Evolutionary conservation across 2,329 filamentous ascomycete species (phyloP).

Genomic region (Venturia pyrina): DNA sequence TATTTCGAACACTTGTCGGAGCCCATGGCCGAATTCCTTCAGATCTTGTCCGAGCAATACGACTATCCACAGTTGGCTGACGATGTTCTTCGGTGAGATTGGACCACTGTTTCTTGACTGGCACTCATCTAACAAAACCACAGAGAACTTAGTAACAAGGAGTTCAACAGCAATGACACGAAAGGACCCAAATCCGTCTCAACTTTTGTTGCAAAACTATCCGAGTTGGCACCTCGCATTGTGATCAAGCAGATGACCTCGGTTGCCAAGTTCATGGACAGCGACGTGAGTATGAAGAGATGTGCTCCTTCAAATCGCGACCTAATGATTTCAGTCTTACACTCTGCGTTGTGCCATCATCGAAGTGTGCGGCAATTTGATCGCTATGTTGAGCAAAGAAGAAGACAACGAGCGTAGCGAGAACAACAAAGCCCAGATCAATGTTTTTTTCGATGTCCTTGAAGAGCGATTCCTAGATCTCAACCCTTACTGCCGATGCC

Average conservation of each 20-base stretch:
- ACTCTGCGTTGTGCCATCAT: slow-evolving; percentile 88
- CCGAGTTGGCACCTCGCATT: slow-evolving; percentile 78
- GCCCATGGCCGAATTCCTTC: slow-evolving; percentile 95
- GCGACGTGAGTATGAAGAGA: slow-evolving; percentile 51
- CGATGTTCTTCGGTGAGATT: slow-evolving; percentile 60
- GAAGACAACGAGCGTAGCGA: slow-evolving; percentile 71
- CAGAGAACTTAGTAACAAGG: slow-evolving; percentile 88
- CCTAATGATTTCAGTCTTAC: slow-evolving; percentile 53
- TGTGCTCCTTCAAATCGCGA: background rate
- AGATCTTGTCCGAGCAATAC: slow-evolving; percentile 93
- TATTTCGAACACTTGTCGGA: slow-evolving; percentile 99
- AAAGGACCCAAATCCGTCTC: slow-evolving; percentile 95
- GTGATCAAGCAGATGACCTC: slow-evolving; percentile 98
- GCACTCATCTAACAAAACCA: slow-evolving; percentile 17
- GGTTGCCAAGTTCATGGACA: slow-evolving; percentile 88
- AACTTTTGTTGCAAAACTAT: slow-evolving; percentile 83
- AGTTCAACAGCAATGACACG: slow-evolving; percentile 94
- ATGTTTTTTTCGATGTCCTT: slow-evolving; percentile 92
- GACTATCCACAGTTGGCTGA: slow-evolving; percentile 93
- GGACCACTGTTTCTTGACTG: background rate
- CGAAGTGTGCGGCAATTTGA: slow-evolving; percentile 93
- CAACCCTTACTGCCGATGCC: slow-evolving; percentile 90
- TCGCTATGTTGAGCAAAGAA: slow-evolving; percentile 79
- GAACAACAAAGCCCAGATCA: slow-evolving; percentile 88
- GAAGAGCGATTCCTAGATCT: slow-evolving; percentile 94